Evolutionary conservation across 2,329 filamentous ascomycete species (phyloP).

Genomic region (Calycina herbarum): DNA sequence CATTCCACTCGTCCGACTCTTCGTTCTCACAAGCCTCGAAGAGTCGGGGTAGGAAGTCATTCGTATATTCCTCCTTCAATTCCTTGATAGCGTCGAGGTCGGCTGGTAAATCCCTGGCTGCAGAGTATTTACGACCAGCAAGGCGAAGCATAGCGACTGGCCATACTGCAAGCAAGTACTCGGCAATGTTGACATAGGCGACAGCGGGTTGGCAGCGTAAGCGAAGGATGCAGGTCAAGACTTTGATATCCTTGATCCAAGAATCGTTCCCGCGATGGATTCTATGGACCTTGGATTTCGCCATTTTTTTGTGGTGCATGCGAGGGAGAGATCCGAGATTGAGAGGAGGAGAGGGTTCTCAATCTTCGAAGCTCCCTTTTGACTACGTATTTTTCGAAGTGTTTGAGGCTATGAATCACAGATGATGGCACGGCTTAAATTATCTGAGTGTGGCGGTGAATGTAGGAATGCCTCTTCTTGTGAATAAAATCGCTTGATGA

Average conservation of each 20-base stretch:
- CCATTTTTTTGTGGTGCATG: background rate
- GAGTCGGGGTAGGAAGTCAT: constrained; percentile 11
- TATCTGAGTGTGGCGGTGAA: background rate
- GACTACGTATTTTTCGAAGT: background rate
- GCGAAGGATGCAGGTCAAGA: constrained; percentile 26
- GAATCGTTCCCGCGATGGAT: constrained; percentile 5
- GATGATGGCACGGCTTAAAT: background rate
- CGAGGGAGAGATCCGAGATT: background rate
- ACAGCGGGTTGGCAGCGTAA: constrained; percentile 23
- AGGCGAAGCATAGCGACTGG: constrained; percentile 12
- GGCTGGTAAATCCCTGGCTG: background rate
- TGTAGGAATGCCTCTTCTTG: background rate
- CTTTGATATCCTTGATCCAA: constrained; percentile 22
- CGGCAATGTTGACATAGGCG: constrained; percentile 21
- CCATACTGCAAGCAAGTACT: constrained; percentile 11
- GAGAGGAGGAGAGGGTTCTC: background rate
- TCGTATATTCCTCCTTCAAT: constrained; percentile 17
- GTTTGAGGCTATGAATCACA: background rate
- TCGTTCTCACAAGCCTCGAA: constrained; percentile 13
- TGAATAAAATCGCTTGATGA: background rate
- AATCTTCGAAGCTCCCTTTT: background rate
- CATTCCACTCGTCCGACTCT: constrained; percentile 11
- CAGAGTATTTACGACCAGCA: background rate
- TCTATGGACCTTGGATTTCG: background rate
- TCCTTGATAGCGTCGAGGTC: background rate